Evolutionary conservation across 768 basidiomycete species (phyloP).

Genomic region (Inosperma sp.): DNA sequence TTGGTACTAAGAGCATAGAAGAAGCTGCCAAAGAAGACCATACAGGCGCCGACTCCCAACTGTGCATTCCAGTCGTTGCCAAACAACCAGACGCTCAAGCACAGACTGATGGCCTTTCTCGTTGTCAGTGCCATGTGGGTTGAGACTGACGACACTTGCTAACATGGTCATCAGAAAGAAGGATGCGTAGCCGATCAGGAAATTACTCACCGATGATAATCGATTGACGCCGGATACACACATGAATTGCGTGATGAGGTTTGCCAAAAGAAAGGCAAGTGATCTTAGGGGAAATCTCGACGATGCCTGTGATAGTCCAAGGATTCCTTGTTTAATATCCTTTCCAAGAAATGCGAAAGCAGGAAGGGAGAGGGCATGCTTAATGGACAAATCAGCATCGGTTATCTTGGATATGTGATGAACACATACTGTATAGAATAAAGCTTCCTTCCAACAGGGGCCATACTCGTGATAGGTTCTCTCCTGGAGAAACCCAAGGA

Average conservation of each 20-base stretch:
- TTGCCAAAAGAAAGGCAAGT: constrained; percentile 54
- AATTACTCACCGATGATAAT: constrained; percentile 61
- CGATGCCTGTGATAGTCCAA: constrained; percentile 38
- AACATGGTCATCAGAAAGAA: constrained; percentile 1
- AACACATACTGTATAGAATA: constrained; percentile 70
- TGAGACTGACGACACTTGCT: constrained; percentile 76
- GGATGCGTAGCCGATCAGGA: constrained; percentile 1
- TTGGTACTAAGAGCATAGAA: constrained; percentile 43
- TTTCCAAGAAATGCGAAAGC: constrained; percentile 59
- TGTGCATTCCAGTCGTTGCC: constrained; percentile 65
- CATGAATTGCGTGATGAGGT: constrained; percentile 70
- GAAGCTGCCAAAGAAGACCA: constrained; percentile 71
- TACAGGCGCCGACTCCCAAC: constrained; percentile 58
- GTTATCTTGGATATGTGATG: background rate
- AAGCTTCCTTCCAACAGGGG: constrained; percentile 75
- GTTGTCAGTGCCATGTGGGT: constrained; percentile 78
- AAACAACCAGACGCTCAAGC: constrained; percentile 83
- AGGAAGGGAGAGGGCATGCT: constrained; percentile 82
- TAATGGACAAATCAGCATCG: constrained; percentile 1
- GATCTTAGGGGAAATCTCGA: constrained; percentile 36
- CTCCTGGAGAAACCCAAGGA: constrained; percentile 74
- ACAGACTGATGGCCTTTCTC: constrained; percentile 76
- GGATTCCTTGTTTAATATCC: constrained; percentile 52
- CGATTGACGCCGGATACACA: constrained; percentile 82
- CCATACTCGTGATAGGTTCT: constrained; percentile 69